These are phyloP conservation scores for Plicaturopsis crispa DNA, from an alignment of 768 basidiomycete genomes.

Conservation along the genomic window DNA sequence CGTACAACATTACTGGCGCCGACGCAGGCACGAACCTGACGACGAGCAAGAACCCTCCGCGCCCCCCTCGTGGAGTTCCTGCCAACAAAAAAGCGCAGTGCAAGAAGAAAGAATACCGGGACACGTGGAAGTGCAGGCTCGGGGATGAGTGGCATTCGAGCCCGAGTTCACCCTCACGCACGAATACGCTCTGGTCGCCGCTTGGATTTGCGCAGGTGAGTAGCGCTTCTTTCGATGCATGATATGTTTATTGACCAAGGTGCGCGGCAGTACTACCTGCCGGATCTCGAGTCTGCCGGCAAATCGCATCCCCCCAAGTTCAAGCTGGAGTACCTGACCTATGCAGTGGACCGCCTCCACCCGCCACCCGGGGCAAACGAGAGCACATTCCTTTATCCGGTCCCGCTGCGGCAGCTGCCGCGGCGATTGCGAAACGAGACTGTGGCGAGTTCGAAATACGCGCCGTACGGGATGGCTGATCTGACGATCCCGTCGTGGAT, in stretches of 20 bases:
- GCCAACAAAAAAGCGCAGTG: slow-evolving; percentile 40
- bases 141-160: slow-evolving; percentile 55
- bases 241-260: slow-evolving; percentile 7
- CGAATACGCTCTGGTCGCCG: slow-evolving; percentile 62
- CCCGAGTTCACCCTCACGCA: slow-evolving; percentile 60
- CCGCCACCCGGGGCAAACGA: slow-evolving; percentile 17
- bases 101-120: slow-evolving; percentile 39
- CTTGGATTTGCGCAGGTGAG: slow-evolving; percentile 83
- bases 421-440: slow-evolving; percentile 32
- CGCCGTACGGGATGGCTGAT: slow-evolving; percentile 69
- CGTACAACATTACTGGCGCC: slow-evolving; percentile 63
- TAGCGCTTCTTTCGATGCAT: slow-evolving; percentile 4
- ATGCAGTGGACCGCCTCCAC: slow-evolving; percentile 34
- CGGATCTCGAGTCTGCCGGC: slow-evolving; percentile 41
- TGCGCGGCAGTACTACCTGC: slow-evolving; percentile 54
- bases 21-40: slow-evolving; percentile 10
- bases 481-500: slow-evolving; percentile 76
- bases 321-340: slow-evolving; percentile 77
- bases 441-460: slow-evolving; percentile 39
- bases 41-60: slow-evolving; percentile 34
- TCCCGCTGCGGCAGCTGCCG: slow-evolving; percentile 53
- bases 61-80: slow-evolving; percentile 38
- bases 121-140: slow-evolving; percentile 60
- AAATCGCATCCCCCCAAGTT: slow-evolving; percentile 48
- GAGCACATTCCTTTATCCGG: slow-evolving; percentile 34